These are phyloP conservation scores for Aureobasidium sp. DNA, from an alignment of 2,329 filamentous ascomycete species.

Conservation along the genomic window DNA sequence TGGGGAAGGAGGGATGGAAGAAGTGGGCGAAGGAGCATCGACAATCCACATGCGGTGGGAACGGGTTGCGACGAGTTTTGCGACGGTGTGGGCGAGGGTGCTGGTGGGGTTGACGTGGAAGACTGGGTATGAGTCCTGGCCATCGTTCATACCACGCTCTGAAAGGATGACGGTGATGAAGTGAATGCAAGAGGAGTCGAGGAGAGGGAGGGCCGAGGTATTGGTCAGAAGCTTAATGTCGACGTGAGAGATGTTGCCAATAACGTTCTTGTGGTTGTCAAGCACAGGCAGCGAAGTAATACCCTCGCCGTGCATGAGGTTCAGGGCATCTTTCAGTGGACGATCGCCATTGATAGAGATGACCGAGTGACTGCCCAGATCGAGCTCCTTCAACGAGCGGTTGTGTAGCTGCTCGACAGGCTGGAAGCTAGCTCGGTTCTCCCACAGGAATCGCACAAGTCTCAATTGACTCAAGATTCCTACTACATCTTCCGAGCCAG, in stretches of 20 bases:
- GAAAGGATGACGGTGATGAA: constrained; percentile 93
- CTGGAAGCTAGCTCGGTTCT: constrained; percentile 81
- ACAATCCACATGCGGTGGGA: constrained; percentile 97
- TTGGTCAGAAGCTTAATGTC: constrained; percentile 78
- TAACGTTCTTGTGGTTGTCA: constrained; percentile 80
- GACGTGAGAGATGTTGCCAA: constrained; percentile 91
- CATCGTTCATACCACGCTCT: constrained; percentile 79
- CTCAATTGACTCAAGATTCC: constrained; percentile 82
- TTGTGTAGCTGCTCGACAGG: constrained; percentile 77
- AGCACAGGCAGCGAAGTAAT: constrained; percentile 89
- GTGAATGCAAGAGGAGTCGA: constrained; percentile 82
- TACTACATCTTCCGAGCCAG: constrained; percentile 59
- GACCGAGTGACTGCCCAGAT: constrained; percentile 71
- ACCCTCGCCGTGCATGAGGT: constrained; percentile 82
- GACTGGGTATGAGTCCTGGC: constrained; percentile 90
- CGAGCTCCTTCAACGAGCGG: constrained; percentile 64
- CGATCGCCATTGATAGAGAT: constrained; percentile 88
- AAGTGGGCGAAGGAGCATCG: constrained; percentile 70
- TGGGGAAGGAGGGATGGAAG: constrained; percentile 71
- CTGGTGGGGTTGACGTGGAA: constrained; percentile 89
- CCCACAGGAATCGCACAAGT: constrained; percentile 89
- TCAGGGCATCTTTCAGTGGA: constrained; percentile 73
- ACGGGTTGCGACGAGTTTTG: constrained; percentile 85
- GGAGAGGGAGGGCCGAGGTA: constrained; percentile 74
- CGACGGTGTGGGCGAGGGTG: constrained; percentile 91